Percentiles rank a stretch among this genome's conserved stretches.
Conservation (phyloP, 768 basidiomycete genomes). For the Phylloporus rhodoxanthus region DNA sequence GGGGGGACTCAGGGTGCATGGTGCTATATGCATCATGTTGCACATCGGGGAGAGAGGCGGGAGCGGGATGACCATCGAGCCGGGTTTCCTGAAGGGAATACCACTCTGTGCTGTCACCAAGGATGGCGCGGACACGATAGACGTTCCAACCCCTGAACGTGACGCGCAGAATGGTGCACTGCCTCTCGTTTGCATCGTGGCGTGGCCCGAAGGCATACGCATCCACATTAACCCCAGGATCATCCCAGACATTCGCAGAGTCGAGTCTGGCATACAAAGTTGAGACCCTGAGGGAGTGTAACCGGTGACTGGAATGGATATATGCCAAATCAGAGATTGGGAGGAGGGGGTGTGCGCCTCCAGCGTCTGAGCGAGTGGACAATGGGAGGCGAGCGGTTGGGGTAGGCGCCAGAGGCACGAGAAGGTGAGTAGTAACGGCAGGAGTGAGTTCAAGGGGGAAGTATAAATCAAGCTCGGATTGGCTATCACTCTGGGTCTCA, state of each 20-base stretch:
- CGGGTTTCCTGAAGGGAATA: conserved; percentile 60
- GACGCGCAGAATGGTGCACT: conserved; percentile 62
- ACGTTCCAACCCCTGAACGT: conserved; percentile 72
- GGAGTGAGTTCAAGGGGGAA: conserved; percentile 39
- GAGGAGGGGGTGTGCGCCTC: conserved; percentile 35
- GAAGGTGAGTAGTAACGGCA: conserved; percentile 56
- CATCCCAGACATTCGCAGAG: conserved; percentile 56
- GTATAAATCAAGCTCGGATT: conserved; percentile 54
- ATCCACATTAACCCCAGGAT: conserved; percentile 43
- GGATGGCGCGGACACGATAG: conserved; percentile 54
- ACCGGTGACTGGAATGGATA: conserved; percentile 47
- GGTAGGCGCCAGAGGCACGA: conserved; percentile 73
- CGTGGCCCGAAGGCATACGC: conserved; percentile 56
- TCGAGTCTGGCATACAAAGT: conserved; percentile 70
- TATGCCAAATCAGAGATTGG: conserved; percentile 48
- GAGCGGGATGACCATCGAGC: conserved; percentile 10
- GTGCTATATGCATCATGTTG: background rate
- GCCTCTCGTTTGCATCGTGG: conserved; percentile 34
- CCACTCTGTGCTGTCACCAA: conserved; percentile 73
- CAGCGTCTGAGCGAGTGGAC: conserved; percentile 19
- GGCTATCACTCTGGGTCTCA: conserved; percentile 7
- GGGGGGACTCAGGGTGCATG: background rate
- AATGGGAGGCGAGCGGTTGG: conserved; percentile 64
- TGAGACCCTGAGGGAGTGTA: conserved; percentile 59
- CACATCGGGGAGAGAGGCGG: background rate